Percentiles rank a stretch among this genome's conserved stretches.
phyloP scores from a whole-genome alignment of 2,329 filamentous ascomycete genomes.

The Calonectria multiphialidica region DNA sequence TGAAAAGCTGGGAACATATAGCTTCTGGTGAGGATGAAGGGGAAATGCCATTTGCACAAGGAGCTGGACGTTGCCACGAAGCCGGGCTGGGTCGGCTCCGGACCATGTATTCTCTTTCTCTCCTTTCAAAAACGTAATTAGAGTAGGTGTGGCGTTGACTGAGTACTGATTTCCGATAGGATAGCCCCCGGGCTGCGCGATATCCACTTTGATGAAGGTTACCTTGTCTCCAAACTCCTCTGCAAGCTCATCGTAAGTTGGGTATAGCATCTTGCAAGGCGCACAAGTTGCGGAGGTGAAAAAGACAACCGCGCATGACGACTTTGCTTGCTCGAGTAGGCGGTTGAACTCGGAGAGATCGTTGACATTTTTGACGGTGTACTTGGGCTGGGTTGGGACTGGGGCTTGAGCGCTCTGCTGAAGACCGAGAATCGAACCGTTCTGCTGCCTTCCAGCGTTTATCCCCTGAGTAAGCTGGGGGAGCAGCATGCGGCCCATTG shows the following conservation, averaged over 20 bases:
- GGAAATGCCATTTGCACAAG: slow-evolving; percentile 82
- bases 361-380: slow-evolving; percentile 70
- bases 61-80: slow-evolving; percentile 79
- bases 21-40: slow-evolving; percentile 78
- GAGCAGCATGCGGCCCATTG: slow-evolving; percentile 88
- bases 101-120: slow-evolving; percentile 84
- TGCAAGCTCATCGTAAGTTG: slow-evolving; percentile 84
- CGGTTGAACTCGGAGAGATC: slow-evolving; percentile 51
- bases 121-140: slow-evolving; percentile 85
- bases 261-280: slow-evolving; percentile 87
- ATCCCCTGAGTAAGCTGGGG: slow-evolving; percentile 73
- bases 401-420: slow-evolving; percentile 52
- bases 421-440: slow-evolving; percentile 66
- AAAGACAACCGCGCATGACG: slow-evolving; percentile 84
- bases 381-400: slow-evolving; percentile 34
- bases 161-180: slow-evolving; percentile 74
- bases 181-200: slow-evolving; percentile 72
- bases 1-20: slow-evolving; percentile 79
- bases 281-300: slow-evolving; percentile 91
- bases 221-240: slow-evolving; percentile 77
- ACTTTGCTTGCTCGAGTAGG: slow-evolving; percentile 67
- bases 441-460: slow-evolving; percentile 59
- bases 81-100: slow-evolving; percentile 76
- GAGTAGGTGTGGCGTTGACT: slow-evolving; percentile 86
- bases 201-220: slow-evolving; percentile 86